Evolutionary conservation across 495 filamentous ascomycete species (phyloP).

Genomic region (Podospora didyma): DNA sequence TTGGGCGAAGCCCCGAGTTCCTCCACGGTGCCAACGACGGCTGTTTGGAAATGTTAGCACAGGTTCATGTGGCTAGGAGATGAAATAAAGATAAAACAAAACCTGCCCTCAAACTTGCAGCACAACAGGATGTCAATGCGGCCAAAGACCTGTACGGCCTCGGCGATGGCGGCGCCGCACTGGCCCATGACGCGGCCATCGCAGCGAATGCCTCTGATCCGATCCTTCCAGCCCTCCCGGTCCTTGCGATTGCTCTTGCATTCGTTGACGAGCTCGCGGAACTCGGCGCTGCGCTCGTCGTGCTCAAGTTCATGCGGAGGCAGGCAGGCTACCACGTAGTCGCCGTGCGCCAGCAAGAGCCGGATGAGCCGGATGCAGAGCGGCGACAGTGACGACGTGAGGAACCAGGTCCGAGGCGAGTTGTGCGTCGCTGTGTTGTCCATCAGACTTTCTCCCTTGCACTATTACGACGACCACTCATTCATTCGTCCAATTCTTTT

Average conservation of each 20-base stretch:
- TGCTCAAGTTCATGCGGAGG: slow-evolving; percentile 63
- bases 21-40: slow-evolving; percentile 86
- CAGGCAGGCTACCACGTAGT: slow-evolving; percentile 76
- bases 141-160: slow-evolving; percentile 79
- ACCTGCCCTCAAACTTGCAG: slow-evolving; percentile 76
- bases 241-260: slow-evolving; percentile 53
- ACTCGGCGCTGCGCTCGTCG: slow-evolving; percentile 52
- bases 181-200: slow-evolving; percentile 55
- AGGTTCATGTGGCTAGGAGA: not conserved
- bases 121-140: slow-evolving; percentile 85
- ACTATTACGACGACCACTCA: not conserved
- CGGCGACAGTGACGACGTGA: slow-evolving; percentile 81
- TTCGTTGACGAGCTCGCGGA: slow-evolving; percentile 54
- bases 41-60: slow-evolving; percentile 32
- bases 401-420: slow-evolving; percentile 74
- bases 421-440: slow-evolving; percentile 51
- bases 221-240: slow-evolving; percentile 55
- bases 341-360: slow-evolving; percentile 77
- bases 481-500: too few species aligned
- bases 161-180: slow-evolving; percentile 79
- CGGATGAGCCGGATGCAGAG: slow-evolving; percentile 67
- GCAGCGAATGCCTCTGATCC: slow-evolving; percentile 51
- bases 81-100: not conserved
- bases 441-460: slow-evolving; percentile 29
- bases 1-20: slow-evolving; percentile 72